phyloP scores from a whole-genome alignment of 2,329 filamentous ascomycete genomes.

The Amauroascus verrucosus region DNA sequence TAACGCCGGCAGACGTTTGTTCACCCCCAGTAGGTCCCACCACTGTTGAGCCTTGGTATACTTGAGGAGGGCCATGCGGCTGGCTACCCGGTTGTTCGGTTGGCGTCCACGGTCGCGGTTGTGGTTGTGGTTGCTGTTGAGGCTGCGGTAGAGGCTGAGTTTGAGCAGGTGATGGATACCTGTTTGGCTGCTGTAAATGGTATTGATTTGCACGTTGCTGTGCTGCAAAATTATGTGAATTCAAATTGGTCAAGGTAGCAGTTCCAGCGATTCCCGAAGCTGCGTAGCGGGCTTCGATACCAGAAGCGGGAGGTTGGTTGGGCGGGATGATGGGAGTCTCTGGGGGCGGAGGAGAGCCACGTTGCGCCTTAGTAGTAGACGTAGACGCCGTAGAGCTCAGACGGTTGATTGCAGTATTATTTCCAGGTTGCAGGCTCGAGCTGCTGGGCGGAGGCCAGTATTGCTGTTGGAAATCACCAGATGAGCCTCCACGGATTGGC shows the following conservation, averaged over 20 bases:
- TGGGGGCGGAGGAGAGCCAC: constrained; percentile 87
- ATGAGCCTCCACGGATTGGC: constrained; percentile 26
- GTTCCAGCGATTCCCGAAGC: constrained; percentile 82
- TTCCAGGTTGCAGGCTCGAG: constrained; percentile 38
- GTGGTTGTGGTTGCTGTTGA: constrained; percentile 24
- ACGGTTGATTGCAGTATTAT: constrained; percentile 46
- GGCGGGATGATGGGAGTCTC: constrained; percentile 78
- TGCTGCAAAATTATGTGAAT: constrained; percentile 66
- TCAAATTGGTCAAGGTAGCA: constrained; percentile 66
- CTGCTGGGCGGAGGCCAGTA: constrained; percentile 47
- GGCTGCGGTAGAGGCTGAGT: constrained; percentile 28
- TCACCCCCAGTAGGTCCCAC: constrained; percentile 31
- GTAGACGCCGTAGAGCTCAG: constrained; percentile 78
- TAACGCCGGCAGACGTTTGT: constrained; percentile 25
- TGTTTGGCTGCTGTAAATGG: constrained; percentile 39
- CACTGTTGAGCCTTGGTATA: constrained; percentile 77
- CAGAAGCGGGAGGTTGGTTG: constrained; percentile 58
- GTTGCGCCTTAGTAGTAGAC: constrained; percentile 81
- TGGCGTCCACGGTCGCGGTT: constrained; percentile 74
- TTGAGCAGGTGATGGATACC: constrained; percentile 21
- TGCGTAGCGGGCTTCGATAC: constrained; percentile 84
- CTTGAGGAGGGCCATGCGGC: constrained; percentile 78
- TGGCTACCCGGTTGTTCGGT: constrained; percentile 80
- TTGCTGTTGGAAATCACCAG: constrained; percentile 50
- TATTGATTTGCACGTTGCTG: constrained; percentile 75